These are phyloP conservation scores for Ceratocystis albifundus DNA, from an alignment of 2,329 filamentous ascomycete genomes.

Conservation along the genomic window DNA sequence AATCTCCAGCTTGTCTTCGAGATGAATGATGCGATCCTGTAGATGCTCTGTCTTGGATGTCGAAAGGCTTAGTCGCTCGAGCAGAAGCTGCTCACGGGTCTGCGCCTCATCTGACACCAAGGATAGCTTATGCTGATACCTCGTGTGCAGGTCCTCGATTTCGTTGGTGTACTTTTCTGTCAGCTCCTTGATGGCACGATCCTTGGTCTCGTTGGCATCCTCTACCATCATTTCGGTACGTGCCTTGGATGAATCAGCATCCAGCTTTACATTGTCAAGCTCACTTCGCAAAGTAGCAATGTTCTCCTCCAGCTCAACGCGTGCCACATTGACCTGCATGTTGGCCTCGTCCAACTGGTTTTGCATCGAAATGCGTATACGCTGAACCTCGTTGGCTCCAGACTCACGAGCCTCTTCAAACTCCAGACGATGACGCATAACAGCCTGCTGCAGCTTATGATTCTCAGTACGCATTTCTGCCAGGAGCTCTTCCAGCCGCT, in stretches of 20 bases:
- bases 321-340: constrained; percentile 71
- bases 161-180: constrained; percentile 52
- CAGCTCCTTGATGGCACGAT: constrained; percentile 41
- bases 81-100: constrained; percentile 64
- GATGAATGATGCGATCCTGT: constrained; percentile 69
- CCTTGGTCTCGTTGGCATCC: constrained; percentile 60
- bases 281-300: constrained; percentile 60
- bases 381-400: constrained; percentile 67
- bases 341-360: constrained; percentile 73
- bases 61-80: constrained; percentile 69
- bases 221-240: constrained; percentile 76
- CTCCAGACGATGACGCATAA: constrained; percentile 63
- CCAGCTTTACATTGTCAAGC: constrained; percentile 64
- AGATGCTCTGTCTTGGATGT: constrained; percentile 76
- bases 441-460: constrained; percentile 57
- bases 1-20: constrained; percentile 86
- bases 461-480: constrained; percentile 54
- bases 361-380: constrained; percentile 66
- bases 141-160: constrained; percentile 61
- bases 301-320: constrained; percentile 71
- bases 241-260: constrained; percentile 68
- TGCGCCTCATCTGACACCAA: constrained; percentile 72
- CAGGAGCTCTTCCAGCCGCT: constrained; percentile 46
- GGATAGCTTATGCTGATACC: constrained; percentile 61
- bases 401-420: constrained; percentile 74